Evolutionary conservation across 1,139 yeast species (phyloP).

Genomic region (Hansenula lynferdii): DNA sequence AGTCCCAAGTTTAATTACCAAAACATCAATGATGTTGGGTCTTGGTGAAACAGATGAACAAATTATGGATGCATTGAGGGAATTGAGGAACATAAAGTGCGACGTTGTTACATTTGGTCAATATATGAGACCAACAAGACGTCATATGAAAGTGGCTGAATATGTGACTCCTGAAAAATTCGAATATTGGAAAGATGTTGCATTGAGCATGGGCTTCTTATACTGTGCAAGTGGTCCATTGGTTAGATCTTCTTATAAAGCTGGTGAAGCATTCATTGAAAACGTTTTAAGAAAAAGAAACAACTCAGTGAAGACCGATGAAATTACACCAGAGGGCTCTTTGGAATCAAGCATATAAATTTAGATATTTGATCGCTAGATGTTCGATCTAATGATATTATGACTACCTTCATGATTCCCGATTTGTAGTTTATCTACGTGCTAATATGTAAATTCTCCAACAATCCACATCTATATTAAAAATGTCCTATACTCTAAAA

Average conservation of each 20-base stretch:
- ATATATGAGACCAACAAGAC: conserved; percentile 97
- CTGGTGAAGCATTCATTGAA: conserved; percentile 97
- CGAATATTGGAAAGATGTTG: conserved; percentile 86
- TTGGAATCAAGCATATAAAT: neutral
- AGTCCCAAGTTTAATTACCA: conserved; percentile 75
- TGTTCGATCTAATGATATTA: too few species aligned
- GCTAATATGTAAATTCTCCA: too few species aligned
- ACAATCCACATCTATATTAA: too few species aligned
- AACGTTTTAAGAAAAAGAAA: conserved; percentile 77
- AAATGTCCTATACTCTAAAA: conserved; percentile 9
- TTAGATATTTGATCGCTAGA: too few species aligned
- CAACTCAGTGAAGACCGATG: neutral
- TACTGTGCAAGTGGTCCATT: conserved; percentile 98
- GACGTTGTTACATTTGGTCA: conserved; percentile 99
- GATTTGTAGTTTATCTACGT: too few species aligned
- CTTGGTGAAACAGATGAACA: conserved; percentile 96
- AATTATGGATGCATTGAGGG: conserved; percentile 65
- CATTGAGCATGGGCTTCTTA: conserved; percentile 81
- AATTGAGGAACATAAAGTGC: conserved; percentile 70
- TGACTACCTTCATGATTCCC: too few species aligned
- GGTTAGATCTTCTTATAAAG: conserved; percentile 94
- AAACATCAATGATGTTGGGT: conserved; percentile 95
- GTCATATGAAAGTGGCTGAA: conserved; percentile 98
- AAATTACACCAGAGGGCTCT: neutral
- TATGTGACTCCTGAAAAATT: conserved; percentile 94